Evolutionary conservation across 2,329 filamentous ascomycete genomes (phyloP).

Genomic region (Epichloe gansuensis): DNA sequence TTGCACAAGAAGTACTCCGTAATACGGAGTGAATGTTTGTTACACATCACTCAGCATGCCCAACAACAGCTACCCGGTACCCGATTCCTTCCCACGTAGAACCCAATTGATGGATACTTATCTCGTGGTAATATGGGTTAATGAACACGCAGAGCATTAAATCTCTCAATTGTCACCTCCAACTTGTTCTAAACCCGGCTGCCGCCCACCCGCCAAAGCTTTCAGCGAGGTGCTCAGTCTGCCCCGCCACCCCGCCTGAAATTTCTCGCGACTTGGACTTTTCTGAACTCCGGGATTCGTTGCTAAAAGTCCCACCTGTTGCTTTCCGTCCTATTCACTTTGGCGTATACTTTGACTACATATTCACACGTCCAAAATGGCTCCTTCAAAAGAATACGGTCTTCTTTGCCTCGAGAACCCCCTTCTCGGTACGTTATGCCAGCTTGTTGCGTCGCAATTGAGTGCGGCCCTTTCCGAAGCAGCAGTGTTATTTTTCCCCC

Average conservation of each 20-base stretch:
- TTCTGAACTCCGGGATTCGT: not conserved
- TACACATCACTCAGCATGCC: no score
- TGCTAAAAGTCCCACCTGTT: not conserved
- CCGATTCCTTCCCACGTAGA: no score
- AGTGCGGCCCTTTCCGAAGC: not conserved
- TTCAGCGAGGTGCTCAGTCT: not conserved
- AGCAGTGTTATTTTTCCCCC: not conserved
- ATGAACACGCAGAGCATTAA: no score
- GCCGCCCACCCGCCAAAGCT: no score
- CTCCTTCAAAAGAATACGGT: slow-evolving; percentile 64
- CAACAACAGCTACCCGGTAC: no score
- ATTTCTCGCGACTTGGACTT: slow-evolving; percentile 12
- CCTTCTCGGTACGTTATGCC: slow-evolving; percentile 62
- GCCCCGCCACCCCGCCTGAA: slow-evolving; percentile 1
- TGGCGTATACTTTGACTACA: no score
- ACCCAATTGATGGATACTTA: no score
- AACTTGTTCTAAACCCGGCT: not conserved
- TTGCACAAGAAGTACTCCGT: no score
- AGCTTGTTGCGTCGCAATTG: not conserved
- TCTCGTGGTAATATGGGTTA: no score
- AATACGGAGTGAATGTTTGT: no score
- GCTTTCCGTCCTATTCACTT: not conserved
- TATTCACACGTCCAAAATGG: slow-evolving; percentile 37
- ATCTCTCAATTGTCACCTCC: not conserved
- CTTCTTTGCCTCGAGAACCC: slow-evolving; percentile 95